phyloP scores from a whole-genome alignment of 192 early-diverging fungal genomes.

The Borealophlyctis nickersoniae region DNA sequence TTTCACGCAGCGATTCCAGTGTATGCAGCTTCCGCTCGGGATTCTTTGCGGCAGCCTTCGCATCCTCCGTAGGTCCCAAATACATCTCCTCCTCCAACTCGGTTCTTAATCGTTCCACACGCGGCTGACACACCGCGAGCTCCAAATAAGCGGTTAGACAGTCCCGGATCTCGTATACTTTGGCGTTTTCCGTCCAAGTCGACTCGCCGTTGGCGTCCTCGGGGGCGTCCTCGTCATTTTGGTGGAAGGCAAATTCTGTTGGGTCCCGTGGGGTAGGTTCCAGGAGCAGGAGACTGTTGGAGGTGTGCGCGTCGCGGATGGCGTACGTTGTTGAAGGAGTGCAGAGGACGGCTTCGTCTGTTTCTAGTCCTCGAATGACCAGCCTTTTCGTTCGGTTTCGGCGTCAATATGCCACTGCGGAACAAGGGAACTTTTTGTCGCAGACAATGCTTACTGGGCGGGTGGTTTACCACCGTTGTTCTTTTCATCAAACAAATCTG shows the following conservation, averaged over 20 bases:
- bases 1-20: constrained; percentile 9
- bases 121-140: constrained; percentile 12
- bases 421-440: too few species aligned
- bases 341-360: constrained; percentile 30
- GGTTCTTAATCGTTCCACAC: constrained; percentile 15
- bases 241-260: background rate
- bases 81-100: constrained; percentile 12
- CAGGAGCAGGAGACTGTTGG: constrained; percentile 36
- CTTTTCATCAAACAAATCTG: background rate
- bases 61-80: constrained; percentile 19
- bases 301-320: constrained; percentile 35
- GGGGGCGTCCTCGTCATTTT: background rate
- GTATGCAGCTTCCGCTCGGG: constrained; percentile 1
- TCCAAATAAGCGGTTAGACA: constrained; percentile 15
- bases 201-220: background rate
- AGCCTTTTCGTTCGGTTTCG: too few species aligned
- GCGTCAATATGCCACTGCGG: too few species aligned
- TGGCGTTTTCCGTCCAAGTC: background rate
- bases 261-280: background rate
- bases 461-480: too few species aligned
- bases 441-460: too few species aligned
- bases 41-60: background rate
- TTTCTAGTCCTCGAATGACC: constrained; percentile 24
- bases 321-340: constrained; percentile 32
- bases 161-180: constrained; percentile 13